Conservation (phyloP, 495 filamentous ascomycete species). For the Xeromyces bisporus region DNA sequence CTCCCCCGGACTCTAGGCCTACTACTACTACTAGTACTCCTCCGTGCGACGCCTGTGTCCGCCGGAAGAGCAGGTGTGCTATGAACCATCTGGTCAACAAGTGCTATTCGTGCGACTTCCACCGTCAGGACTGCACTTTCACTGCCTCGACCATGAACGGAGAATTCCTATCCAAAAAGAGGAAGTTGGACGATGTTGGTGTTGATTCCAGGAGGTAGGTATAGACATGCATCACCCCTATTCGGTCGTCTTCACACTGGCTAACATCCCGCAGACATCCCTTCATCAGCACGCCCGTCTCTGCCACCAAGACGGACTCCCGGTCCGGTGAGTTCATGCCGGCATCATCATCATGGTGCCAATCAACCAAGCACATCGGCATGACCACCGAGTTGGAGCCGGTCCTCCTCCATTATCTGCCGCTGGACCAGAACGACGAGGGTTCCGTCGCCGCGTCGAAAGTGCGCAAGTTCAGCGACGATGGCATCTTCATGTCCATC, state of each 20-base stretch:
- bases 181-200: slow-evolving; percentile 35
- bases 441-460: slow-evolving; percentile 22
- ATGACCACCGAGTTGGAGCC: slow-evolving; percentile 38
- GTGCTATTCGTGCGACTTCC: slow-evolving; percentile 37
- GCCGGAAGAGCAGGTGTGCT: slow-evolving; percentile 76
- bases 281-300: slow-evolving; percentile 6
- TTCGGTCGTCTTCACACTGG: no score
- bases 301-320: slow-evolving; percentile 15
- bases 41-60: slow-evolving; percentile 74
- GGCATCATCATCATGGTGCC: slow-evolving; percentile 25
- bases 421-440: slow-evolving; percentile 27
- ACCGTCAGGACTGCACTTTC: slow-evolving; percentile 38
- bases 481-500: slow-evolving; percentile 67
- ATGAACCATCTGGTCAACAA: slow-evolving; percentile 46
- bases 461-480: slow-evolving; percentile 61
- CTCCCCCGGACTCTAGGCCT: no score
- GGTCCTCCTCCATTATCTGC: slow-evolving; percentile 28
- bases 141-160: slow-evolving; percentile 10
- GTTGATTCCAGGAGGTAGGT: no score
- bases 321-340: slow-evolving; percentile 14
- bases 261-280: slow-evolving; percentile 8
- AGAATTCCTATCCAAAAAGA: slow-evolving; percentile 56
- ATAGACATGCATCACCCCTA: no score
- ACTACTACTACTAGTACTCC: no score
- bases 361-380: slow-evolving; percentile 34